These are phyloP conservation scores for Penicillium verhagenii DNA, from an alignment of 495 filamentous ascomycete genomes.

Conservation along the genomic window DNA sequence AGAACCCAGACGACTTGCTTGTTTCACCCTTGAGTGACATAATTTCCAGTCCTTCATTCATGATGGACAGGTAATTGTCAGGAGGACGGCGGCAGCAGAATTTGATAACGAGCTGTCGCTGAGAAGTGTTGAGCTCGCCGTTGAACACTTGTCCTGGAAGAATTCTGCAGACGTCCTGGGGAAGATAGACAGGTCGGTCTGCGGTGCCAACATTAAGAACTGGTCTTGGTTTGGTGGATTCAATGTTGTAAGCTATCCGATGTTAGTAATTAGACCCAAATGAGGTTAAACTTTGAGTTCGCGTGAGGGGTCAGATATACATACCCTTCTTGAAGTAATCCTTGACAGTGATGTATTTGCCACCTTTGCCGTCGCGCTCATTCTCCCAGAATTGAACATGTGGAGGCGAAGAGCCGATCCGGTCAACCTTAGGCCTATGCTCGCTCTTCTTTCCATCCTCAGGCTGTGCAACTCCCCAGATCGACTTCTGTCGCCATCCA, in stretches of 20 bases:
- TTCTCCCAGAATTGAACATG: constrained; percentile 14
- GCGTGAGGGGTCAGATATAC: neutral
- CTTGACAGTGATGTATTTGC: constrained; percentile 10
- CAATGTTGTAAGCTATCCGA: constrained; percentile 13
- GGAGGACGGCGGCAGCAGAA: constrained; percentile 64
- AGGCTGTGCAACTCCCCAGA: constrained; percentile 14
- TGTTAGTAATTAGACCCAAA: neutral
- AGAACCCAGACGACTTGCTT: constrained; percentile 1
- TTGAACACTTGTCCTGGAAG: constrained; percentile 59
- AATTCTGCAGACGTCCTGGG: constrained; percentile 60
- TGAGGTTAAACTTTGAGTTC: neutral
- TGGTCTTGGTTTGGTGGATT: constrained; percentile 31
- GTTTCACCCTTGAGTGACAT: constrained; percentile 38
- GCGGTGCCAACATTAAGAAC: constrained; percentile 65
- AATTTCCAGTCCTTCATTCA: constrained; percentile 45
- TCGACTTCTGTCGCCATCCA: neutral
- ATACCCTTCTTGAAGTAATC: constrained; percentile 18
- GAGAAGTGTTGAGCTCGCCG: constrained; percentile 45
- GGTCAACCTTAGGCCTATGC: neutral
- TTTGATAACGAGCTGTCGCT: constrained; percentile 59
- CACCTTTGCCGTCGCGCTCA: neutral
- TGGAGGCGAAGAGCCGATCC: constrained; percentile 8
- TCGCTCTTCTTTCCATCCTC: constrained; percentile 1
- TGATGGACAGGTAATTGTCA: constrained; percentile 62
- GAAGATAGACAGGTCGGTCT: constrained; percentile 55